Percentiles rank a stretch among this genome's conserved stretches.
Conservation (phyloP, 2,329 filamentous ascomycete species). For the Orbilia brochopaga region DNA sequence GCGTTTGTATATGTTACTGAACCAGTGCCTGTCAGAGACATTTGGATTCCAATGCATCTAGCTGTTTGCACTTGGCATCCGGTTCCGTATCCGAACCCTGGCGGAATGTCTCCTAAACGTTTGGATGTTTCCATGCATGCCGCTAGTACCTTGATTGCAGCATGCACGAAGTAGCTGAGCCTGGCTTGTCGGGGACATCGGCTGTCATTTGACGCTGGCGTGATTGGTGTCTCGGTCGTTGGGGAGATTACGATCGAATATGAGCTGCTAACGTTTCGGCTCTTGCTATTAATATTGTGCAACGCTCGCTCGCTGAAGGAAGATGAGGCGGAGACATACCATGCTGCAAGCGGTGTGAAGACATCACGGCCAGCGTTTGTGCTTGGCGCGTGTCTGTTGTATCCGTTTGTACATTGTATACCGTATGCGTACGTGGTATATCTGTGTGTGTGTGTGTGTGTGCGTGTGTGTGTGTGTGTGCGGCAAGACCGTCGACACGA, state of each 20-base stretch:
- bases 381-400: neutral
- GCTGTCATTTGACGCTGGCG: neutral
- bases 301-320: neutral
- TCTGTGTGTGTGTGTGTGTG: too few relatives aligned
- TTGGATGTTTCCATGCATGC: conserved; percentile 25
- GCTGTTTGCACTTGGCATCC: conserved; percentile 3
- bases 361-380: neutral
- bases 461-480: too few relatives aligned
- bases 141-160: too few relatives aligned
- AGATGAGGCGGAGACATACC: neutral
- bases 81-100: conserved; percentile 26
- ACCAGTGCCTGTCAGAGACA: conserved; percentile 1
- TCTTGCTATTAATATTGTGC: neutral
- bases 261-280: neutral
- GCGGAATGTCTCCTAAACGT: conserved; percentile 13
- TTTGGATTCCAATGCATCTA: conserved; percentile 7
- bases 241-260: too few relatives aligned
- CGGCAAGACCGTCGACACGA: too few relatives aligned
- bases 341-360: neutral
- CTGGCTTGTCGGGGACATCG: too few relatives aligned
- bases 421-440: too few relatives aligned
- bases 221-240: neutral
- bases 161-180: too few relatives aligned
- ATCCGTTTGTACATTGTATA: too few relatives aligned
- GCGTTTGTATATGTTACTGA: neutral